Base-by-base conservation (phyloP, 2,329 filamentous ascomycete species). In the Zymoseptoria crescenta region DNA sequence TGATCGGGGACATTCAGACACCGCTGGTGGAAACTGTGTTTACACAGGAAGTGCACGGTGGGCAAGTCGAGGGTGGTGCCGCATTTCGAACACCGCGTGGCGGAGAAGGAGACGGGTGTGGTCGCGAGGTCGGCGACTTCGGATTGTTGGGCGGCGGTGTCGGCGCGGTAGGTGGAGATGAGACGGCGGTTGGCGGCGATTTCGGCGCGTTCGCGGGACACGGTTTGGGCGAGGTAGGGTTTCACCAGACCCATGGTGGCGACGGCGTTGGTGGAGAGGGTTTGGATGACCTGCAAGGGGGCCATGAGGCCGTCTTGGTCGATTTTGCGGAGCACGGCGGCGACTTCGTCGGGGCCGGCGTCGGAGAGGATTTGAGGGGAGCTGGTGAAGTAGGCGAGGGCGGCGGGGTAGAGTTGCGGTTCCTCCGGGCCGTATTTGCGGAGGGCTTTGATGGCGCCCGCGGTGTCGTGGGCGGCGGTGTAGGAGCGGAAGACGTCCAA, bases 231-330 rank as follows among this genome's bases (percentile, higher is more conserved):
- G 1, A 99, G 84, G 74, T 99, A 99, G 5, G 87, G 85, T 75
- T 96, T 97, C 62, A 99, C 87, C 82, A 97, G 91, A 55, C 93
- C 94, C 89, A 99, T 96, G 0, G 91, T 97, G 0, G 95, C 93
- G 2, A 96, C 90, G 5, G 86, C 83, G 65, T 88, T 89, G 56
- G 82, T 82, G 61, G 83, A 87, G 13, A 99, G 82, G 0, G 92
- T 94, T 74, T 99, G 93, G 16, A 99, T 94, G 30, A 99, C 94
- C 73, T 99, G 94, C 3, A 99, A 79, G 0, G 94, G 94, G 0
- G 94, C 93, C 89, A 99, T 94, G 45, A 99, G 83, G 0, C 90
- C 87, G 68, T 96, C 91, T 62, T 87, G 83, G 71, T 96, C 90
- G 66, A 99, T 97, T 68, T 89, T 91, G 64, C 85, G 82, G 9